Percentiles rank a stretch among this genome's conserved stretches.
Evolutionary conservation across 2,329 filamentous ascomycete genomes (phyloP).

Genomic region (Botrytis byssoidea): DNA sequence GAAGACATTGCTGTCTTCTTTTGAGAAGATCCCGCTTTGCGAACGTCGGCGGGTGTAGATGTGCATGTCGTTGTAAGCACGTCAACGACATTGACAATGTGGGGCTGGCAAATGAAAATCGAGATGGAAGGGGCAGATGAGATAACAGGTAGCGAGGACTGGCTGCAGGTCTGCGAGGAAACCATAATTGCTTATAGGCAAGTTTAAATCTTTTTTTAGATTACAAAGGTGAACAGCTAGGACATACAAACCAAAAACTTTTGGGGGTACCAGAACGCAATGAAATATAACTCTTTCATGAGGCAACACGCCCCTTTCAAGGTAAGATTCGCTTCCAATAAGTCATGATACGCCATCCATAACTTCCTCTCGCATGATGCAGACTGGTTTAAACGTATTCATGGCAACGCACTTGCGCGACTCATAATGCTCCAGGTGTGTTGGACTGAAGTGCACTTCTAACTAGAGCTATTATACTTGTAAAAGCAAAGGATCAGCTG

Average conservation of each 20-base stretch:
- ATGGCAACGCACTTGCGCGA: neutral
- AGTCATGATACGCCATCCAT: neutral
- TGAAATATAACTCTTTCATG: neutral
- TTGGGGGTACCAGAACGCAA: neutral
- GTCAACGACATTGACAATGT: neutral
- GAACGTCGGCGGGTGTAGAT: slow-evolving; percentile 40
- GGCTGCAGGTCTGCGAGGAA: neutral
- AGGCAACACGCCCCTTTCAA: neutral
- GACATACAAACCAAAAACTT: neutral
- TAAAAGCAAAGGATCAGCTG: neutral
- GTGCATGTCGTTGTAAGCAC: neutral
- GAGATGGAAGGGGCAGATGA: neutral
- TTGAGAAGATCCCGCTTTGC: slow-evolving; percentile 52
- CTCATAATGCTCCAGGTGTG: neutral
- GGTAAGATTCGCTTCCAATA: neutral
- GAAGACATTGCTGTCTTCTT: slow-evolving; percentile 53
- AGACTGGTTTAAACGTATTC: neutral
- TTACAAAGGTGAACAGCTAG: neutral
- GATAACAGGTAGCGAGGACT: neutral
- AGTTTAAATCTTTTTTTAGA: neutral
- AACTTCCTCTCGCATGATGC: neutral
- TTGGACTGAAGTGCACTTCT: neutral
- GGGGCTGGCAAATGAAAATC: neutral
- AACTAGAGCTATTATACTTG: neutral
- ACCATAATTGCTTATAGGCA: neutral